Base-by-base conservation (phyloP, 192 early-diverging fungal genomes). In the Martensiomyces pterosporus region DNA sequence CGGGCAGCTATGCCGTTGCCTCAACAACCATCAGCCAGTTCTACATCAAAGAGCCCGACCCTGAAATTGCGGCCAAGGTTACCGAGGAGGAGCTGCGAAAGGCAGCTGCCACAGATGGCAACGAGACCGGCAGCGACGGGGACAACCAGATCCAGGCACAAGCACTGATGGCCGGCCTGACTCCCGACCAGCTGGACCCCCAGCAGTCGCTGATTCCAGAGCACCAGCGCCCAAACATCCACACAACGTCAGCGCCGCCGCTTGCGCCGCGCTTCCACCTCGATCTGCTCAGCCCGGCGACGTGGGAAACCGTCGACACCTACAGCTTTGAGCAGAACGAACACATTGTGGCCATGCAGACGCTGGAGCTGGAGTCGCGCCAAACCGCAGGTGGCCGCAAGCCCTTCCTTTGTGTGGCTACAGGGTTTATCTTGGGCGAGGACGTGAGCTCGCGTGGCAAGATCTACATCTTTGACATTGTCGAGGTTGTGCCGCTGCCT, bases 401-500 rank as follows among this genome's bases (percentile, higher is more conserved):
- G 46, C 64, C 80, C 25, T 92, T 92, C 38, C 67, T 99, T 34
- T 89, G 84, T 6, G 81, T 95, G 22, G 92, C 89, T 4, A 99
- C 97, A 2, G 87, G 85, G 1, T 85, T 81, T 56, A 76, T 91
- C 26, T 76, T 88, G 35, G 90, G 92, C 25, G 97, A 99, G 69
- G 97, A 99, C 60, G 81, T 92, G 19, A 68, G 90, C 0, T 83
- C 85, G 62, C 79, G 90, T 33, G 97, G 97, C 49, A 76, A 89
- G 79, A 80, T 97, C 38, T 85, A 91, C 38, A 69, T 99, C 19
- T 97, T 88, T 56, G 97, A 99, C 36, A 81, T 97, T 29, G 89
- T 95, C 70, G 91, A 94, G 66, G 92, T 99, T 26, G 93, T 99
- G 24, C 97, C 97, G 4, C 92, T 96, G 60, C 84, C 86, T 0